Conservation (phyloP, 257 asterid species). For the Orobanche coerulescens region DNA sequence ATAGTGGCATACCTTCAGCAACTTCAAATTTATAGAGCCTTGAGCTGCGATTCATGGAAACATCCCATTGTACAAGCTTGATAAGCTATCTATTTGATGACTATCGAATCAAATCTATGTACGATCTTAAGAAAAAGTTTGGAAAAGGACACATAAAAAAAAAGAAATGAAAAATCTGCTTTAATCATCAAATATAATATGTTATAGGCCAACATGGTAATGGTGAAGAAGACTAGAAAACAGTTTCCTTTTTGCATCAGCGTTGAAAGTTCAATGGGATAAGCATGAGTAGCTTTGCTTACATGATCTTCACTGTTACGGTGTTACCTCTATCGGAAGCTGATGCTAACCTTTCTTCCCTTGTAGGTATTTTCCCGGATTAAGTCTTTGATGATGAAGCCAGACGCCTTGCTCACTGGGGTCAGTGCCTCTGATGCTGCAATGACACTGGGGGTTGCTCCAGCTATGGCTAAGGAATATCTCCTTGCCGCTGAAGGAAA, state of each 20-base stretch:
- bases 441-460: constrained; percentile 91
- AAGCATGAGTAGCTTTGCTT: neutral
- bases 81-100: constrained; percentile 12
- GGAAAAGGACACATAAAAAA: neutral
- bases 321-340: neutral
- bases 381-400: constrained; percentile 54
- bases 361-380: constrained; percentile 67
- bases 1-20: too few relatives aligned
- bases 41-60: neutral
- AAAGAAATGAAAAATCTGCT: too few relatives aligned
- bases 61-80: neutral
- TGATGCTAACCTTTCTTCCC: constrained; percentile 9
- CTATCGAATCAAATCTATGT: neutral
- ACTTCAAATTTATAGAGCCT: neutral
- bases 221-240: neutral
- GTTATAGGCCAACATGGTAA: neutral
- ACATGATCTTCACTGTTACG: neutral
- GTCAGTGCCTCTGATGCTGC: constrained; percentile 95
- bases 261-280: neutral
- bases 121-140: neutral
- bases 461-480: constrained; percentile 95
- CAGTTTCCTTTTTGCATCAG: neutral
- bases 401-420: constrained; percentile 59
- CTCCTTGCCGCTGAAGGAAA: constrained; percentile 91
- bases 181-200: neutral